These are phyloP conservation scores for Mycena maculata DNA, from an alignment of 768 basidiomycete species.

Conservation along the genomic window DNA sequence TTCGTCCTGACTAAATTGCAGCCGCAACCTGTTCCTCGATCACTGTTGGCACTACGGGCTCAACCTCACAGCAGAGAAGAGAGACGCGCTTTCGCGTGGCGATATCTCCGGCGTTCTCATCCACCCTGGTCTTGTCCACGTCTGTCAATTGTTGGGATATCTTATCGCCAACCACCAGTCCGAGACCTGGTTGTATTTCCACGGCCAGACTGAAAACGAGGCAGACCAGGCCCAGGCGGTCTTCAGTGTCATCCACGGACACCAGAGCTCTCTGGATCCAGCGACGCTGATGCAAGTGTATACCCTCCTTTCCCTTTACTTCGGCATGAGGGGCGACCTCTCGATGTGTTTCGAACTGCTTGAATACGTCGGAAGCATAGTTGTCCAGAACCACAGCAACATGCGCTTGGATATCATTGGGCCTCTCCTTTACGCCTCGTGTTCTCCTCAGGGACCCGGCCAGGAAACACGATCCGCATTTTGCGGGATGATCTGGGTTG, in stretches of 20 bases:
- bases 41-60: constrained; percentile 13
- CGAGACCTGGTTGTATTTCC: not conserved
- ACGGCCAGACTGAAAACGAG: not conserved
- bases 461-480: constrained; percentile 4
- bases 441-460: not conserved
- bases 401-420: not conserved
- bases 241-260: not conserved
- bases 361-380: not conserved
- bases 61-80: constrained; percentile 4
- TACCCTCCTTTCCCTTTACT: not conserved
- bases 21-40: constrained; percentile 20
- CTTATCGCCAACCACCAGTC: not conserved
- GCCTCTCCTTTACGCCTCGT: not conserved
- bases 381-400: not conserved
- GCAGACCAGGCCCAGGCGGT: not conserved
- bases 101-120: constrained; percentile 2
- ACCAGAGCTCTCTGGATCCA: not conserved
- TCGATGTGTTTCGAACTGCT: not conserved
- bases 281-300: constrained; percentile 5
- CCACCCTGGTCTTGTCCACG: constrained; percentile 8
- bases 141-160: constrained; percentile 17
- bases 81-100: constrained; percentile 11
- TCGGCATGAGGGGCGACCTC: not conserved
- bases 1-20: not conserved
- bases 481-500: constrained; percentile 4